Percentiles rank a stretch among this genome's conserved stretches.
phyloP scores from a whole-genome alignment of 1,284 basidiomycete genomes.

The Cutaneotrichosporon sp. region DNA sequence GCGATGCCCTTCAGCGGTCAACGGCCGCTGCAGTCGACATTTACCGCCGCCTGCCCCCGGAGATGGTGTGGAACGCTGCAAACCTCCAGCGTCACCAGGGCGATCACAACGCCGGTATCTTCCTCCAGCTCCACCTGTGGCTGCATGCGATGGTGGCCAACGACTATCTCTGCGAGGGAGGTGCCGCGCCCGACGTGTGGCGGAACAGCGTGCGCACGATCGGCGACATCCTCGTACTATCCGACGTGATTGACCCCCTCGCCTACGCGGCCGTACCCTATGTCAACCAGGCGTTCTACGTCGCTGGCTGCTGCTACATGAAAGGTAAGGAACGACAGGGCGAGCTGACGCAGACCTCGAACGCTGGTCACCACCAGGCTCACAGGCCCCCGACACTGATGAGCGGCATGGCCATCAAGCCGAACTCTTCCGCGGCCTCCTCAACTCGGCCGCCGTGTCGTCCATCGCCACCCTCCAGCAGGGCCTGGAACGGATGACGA shows the following conservation, averaged over 20 bases:
- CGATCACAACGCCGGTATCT: slow-evolving; percentile 27
- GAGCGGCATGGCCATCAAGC: background rate
- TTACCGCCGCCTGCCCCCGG: slow-evolving; percentile 31
- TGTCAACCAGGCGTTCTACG: slow-evolving; percentile 37
- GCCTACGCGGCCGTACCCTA: slow-evolving; percentile 38
- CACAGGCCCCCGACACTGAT: background rate
- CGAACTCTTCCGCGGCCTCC: slow-evolving; percentile 26
- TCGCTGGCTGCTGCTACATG: slow-evolving; percentile 38
- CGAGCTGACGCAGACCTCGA: slow-evolving; percentile 16
- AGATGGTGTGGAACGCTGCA: slow-evolving; percentile 38
- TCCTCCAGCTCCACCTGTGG: slow-evolving; percentile 38
- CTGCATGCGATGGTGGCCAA: slow-evolving; percentile 34
- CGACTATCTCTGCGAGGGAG: slow-evolving; percentile 2
- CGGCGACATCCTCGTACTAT: slow-evolving; percentile 37
- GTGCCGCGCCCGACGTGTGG: slow-evolving; percentile 26
- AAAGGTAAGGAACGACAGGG: slow-evolving; percentile 25
- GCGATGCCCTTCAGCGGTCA: slow-evolving; percentile 5
- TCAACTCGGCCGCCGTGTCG: slow-evolving; percentile 25
- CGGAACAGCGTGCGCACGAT: slow-evolving; percentile 36
- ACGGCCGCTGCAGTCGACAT: slow-evolving; percentile 22
- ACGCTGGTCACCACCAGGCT: slow-evolving; percentile 1
- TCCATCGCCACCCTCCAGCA: slow-evolving; percentile 30
- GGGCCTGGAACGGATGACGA: slow-evolving; percentile 28
- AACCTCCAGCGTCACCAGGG: slow-evolving; percentile 33
- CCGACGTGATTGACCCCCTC: slow-evolving; percentile 34